Evolutionary conservation across 164 flowering plant genomes (phyloP).

Genomic region (Hamamelis virginiana): DNA sequence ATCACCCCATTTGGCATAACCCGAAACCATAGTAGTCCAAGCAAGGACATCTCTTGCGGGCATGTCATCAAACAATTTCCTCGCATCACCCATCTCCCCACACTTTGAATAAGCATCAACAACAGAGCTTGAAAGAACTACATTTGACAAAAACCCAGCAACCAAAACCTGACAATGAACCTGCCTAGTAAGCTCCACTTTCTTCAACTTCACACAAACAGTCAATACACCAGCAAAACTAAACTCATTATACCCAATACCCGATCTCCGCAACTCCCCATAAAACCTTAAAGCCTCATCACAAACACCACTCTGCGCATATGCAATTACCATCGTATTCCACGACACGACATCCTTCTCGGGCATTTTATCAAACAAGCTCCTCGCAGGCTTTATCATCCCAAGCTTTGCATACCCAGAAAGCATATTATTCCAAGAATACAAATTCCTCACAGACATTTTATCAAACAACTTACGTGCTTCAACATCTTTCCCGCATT

Average conservation of each 20-base stretch:
- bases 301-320: conserved; percentile 41
- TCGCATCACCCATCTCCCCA: conserved; percentile 48
- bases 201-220: conserved; percentile 52
- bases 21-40: conserved; percentile 79
- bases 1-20: conserved; percentile 62
- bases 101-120: conserved; percentile 72
- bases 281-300: conserved; percentile 52
- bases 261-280: conserved; percentile 36
- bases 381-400: conserved; percentile 38
- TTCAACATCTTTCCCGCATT: conserved; percentile 38
- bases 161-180: conserved; percentile 67
- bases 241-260: conserved; percentile 50
- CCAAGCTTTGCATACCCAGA: conserved; percentile 69
- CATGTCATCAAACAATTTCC: conserved; percentile 62
- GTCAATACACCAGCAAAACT: conserved; percentile 72
- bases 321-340: conserved; percentile 74
- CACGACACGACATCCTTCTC: conserved; percentile 70
- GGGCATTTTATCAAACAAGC: conserved; percentile 62
- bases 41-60: conserved; percentile 47
- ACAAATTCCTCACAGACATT: conserved; percentile 62
- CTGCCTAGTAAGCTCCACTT: conserved; percentile 43
- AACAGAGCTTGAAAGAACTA: conserved; percentile 59
- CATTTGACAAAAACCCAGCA: conserved; percentile 48
- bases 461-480: conserved; percentile 69
- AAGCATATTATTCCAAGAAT: conserved; percentile 70